Evolutionary conservation across 495 filamentous ascomycete species (phyloP).

Genomic region (Lophiotrema nucula): DNA sequence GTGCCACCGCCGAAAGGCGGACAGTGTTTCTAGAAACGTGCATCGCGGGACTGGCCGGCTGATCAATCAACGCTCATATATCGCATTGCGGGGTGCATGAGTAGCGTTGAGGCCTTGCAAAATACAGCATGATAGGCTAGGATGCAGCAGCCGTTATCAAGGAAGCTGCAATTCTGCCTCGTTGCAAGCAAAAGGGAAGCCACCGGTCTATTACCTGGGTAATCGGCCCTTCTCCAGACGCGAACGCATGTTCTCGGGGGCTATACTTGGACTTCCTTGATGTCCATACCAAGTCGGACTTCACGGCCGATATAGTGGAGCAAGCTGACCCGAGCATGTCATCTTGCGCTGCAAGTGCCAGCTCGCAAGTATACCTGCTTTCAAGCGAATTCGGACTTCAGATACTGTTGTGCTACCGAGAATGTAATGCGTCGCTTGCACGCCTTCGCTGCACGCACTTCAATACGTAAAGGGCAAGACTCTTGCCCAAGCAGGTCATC

Average conservation of each 20-base stretch:
- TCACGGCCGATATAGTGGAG: constrained; percentile 1
- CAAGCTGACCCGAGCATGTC: constrained; percentile 18
- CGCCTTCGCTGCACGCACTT: too few relatives aligned
- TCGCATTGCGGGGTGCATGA: constrained; percentile 30
- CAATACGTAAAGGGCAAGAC: too few relatives aligned
- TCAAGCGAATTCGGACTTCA: too few relatives aligned
- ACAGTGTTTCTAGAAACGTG: neutral
- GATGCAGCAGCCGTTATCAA: neutral
- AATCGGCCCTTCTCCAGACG: too few relatives aligned
- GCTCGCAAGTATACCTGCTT: neutral
- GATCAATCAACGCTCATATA: constrained; percentile 19
- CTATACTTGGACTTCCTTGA: too few relatives aligned
- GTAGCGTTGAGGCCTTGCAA: constrained; percentile 5
- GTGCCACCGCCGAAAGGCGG: neutral
- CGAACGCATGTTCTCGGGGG: too few relatives aligned
- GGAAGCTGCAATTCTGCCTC: constrained; percentile 23
- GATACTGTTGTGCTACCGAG: too few relatives aligned
- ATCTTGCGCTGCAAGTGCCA: neutral
- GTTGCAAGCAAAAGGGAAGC: too few relatives aligned
- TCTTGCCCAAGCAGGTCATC: too few relatives aligned
- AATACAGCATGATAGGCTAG: constrained; percentile 12
- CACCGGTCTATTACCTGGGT: too few relatives aligned
- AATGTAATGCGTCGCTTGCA: too few relatives aligned
- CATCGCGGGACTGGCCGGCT: constrained; percentile 25
- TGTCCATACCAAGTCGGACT: neutral